Evolutionary conservation across 148 eudicot genomes (phyloP), one percentile per base, ranked within the genome.

Genomic region (Bassia scoparia): DNA sequence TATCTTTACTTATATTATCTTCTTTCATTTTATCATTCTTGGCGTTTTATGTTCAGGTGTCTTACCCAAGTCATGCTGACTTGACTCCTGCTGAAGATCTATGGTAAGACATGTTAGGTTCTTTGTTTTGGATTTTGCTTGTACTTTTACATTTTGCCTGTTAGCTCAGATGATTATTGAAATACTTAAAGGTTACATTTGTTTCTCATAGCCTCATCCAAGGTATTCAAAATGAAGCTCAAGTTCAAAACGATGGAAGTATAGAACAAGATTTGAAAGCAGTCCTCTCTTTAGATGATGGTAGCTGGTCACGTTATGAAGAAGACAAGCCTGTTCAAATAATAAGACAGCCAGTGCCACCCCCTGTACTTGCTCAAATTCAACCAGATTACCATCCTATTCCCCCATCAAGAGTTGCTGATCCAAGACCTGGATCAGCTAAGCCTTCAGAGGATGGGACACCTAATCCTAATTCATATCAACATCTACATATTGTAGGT

Each of bases 351-450:
- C 98, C 92, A 77, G 80, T 86, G 82, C 98, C 98, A 17, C 98
- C 98, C 73, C 98, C 97, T 69, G 93, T 91, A 53, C 93, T 88
- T 78, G 98, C 98, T 75, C 88, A 88, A 84, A 83, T 95, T 71
- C 93, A 85, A 55, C 87, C 91, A 38, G 86, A 81, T 72, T 60
- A 67, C 71, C 76, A 71, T 81, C 86, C 84, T 31, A 88, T 95
- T 53, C 78, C 96, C 80, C 97, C 98, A 60, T 89, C 97, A 33
- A 87, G 83, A 82, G 97, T 94, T 77, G 98, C 98, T 73, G 98
- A 94, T 81, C 98, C 98, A 37, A 88, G 98, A 77, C 98, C 98
- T 66, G 97, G 97, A 29, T 90, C 88, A 31, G 93, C 91, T 24
- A 93, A 83, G 50, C 46, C 88, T 35, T 77, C 79, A 49, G 83